A percentile compares a stretch with the other conserved stretches of the same genome.
phyloP scores from a whole-genome alignment of 768 basidiomycete genomes.

The Exidia glandulosa region DNA sequence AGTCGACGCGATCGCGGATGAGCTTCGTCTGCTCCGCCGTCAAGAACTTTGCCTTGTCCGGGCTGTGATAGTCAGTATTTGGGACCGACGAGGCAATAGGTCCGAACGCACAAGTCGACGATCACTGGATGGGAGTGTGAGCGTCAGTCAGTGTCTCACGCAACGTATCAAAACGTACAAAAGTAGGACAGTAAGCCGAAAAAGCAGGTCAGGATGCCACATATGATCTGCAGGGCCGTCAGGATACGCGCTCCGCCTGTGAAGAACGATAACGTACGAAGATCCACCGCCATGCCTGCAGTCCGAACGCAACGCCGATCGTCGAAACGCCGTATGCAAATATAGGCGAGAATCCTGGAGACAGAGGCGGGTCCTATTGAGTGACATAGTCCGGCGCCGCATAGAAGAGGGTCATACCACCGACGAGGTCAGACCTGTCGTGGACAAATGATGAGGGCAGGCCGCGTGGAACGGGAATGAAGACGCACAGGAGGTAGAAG shows the following conservation, averaged over 20 bases:
- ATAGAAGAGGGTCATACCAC: too few species aligned
- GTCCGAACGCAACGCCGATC: conserved; percentile 5
- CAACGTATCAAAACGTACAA: background rate
- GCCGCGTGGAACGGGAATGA: too few species aligned
- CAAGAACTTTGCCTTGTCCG: conserved; percentile 20
- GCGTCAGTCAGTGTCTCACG: background rate
- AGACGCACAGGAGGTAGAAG: conserved; percentile 17
- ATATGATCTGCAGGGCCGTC: conserved; percentile 3
- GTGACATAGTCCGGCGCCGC: background rate
- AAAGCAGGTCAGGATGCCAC: conserved; percentile 11
- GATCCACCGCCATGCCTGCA: conserved; percentile 20
- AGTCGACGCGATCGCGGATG: conserved; percentile 13
- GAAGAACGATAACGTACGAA: conserved; percentile 4
- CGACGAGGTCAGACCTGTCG: background rate
- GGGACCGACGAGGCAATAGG: background rate
- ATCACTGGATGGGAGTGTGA: conserved; percentile 5
- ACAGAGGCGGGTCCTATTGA: background rate
- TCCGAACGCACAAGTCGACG: conserved; percentile 13
- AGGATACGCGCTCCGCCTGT: background rate
- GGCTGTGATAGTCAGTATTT: background rate
- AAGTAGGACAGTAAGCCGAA: conserved; percentile 9
- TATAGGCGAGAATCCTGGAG: conserved; percentile 6
- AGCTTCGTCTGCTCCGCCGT: conserved; percentile 13
- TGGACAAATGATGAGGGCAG: conserved; percentile 7
- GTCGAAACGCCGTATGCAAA: conserved; percentile 7